Evolutionary conservation across 1,139 yeast genomes (phyloP).

Genomic region (Lodderomyces parapsilosis): DNA sequence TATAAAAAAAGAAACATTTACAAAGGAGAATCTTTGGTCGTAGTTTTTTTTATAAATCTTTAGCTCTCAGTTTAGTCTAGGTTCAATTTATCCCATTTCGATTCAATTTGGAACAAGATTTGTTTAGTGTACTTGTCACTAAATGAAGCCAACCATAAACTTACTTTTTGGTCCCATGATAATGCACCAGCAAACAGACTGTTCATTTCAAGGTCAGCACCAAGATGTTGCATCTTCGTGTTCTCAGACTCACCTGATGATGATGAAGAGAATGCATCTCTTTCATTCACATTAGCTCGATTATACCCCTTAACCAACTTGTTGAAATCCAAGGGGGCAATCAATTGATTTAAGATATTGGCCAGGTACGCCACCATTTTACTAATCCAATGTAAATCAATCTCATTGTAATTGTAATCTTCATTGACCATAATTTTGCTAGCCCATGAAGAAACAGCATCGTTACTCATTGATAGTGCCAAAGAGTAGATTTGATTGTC

Average conservation of each 20-base stretch:
- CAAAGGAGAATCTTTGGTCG: no score
- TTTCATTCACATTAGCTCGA: slow-evolving; percentile 10
- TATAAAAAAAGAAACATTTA: no score
- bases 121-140: slow-evolving; percentile 5
- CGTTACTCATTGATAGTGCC: no score
- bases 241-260: neutral
- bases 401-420: slow-evolving; percentile 39
- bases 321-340: slow-evolving; percentile 29
- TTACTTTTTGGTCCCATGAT: slow-evolving; percentile 23
- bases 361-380: slow-evolving; percentile 33
- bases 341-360: slow-evolving; percentile 25
- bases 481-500: slow-evolving; percentile 22
- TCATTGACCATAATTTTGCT: slow-evolving; percentile 50
- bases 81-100: slow-evolving; percentile 19
- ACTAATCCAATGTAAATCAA: slow-evolving; percentile 37
- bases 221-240: no score
- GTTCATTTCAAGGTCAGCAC: no score
- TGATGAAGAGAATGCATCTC: no score
- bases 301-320: slow-evolving; percentile 14
- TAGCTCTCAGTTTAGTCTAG: slow-evolving; percentile 2
- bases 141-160: slow-evolving; percentile 18
- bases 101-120: slow-evolving; percentile 18
- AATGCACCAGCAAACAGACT: no score
- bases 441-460: slow-evolving; percentile 44
- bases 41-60: no score